phyloP scores from a whole-genome alignment of 2,329 filamentous ascomycete species.

The Chrysosporium keratinophilum region DNA sequence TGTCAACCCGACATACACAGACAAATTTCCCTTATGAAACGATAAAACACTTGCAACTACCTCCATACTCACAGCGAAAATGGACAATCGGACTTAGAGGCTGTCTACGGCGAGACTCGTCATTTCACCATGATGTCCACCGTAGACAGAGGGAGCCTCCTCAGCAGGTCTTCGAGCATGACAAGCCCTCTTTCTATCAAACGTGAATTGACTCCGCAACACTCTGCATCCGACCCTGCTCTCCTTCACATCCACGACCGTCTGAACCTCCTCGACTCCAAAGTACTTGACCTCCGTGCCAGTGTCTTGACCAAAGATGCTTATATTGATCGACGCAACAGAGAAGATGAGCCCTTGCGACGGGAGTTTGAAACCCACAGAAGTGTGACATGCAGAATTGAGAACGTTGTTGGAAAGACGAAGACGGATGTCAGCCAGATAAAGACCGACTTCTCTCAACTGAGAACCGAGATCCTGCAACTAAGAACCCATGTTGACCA shows the following conservation, averaged over 20 bases:
- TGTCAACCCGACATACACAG: neutral
- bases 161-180: slow-evolving; percentile 31
- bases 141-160: slow-evolving; percentile 28
- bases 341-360: slow-evolving; percentile 32
- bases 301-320: slow-evolving; percentile 31
- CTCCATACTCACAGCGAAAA: neutral
- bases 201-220: slow-evolving; percentile 28
- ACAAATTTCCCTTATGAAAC: too few relatives aligned
- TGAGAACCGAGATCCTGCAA: slow-evolving; percentile 29
- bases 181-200: slow-evolving; percentile 30
- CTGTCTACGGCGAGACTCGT: neutral
- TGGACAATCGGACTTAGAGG: neutral
- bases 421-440: slow-evolving; percentile 21
- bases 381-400: slow-evolving; percentile 28
- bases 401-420: slow-evolving; percentile 24
- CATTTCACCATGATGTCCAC: slow-evolving; percentile 13
- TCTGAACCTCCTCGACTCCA: slow-evolving; percentile 31
- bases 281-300: slow-evolving; percentile 30
- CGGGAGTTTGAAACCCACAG: slow-evolving; percentile 31
- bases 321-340: slow-evolving; percentile 32
- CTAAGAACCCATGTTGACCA: slow-evolving; percentile 27
- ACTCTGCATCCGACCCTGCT: slow-evolving; percentile 25
- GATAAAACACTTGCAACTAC: neutral
- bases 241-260: slow-evolving; percentile 32
- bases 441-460: slow-evolving; percentile 29